These are phyloP conservation scores for Casaregolazyma lundiana DNA, from an alignment of 1,139 yeast species.

Conservation along the genomic window DNA sequence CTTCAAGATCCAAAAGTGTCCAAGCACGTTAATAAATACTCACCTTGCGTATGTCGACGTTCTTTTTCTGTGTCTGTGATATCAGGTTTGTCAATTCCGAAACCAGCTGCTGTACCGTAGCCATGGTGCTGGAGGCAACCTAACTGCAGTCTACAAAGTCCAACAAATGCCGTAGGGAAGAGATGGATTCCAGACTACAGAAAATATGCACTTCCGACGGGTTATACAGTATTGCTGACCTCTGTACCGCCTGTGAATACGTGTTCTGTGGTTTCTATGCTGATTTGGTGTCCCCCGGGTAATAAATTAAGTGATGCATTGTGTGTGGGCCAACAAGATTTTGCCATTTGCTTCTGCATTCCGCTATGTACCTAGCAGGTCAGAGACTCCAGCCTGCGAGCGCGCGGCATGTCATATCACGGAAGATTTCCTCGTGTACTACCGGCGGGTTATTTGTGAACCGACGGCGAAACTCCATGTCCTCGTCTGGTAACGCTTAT, in stretches of 20 bases:
- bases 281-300: neutral
- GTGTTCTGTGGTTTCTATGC: too few relatives aligned
- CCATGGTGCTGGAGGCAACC: too few relatives aligned
- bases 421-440: neutral
- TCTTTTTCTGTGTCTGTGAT: conserved; percentile 67
- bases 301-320: neutral
- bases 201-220: too few relatives aligned
- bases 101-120: conserved; percentile 24
- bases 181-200: too few relatives aligned
- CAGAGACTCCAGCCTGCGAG: neutral
- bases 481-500: neutral
- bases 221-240: too few relatives aligned
- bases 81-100: conserved; percentile 57
- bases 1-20: neutral
- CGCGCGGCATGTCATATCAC: neutral
- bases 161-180: too few relatives aligned
- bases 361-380: neutral
- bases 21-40: conserved; percentile 14
- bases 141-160: too few relatives aligned
- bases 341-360: neutral
- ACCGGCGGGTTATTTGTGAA: conserved; percentile 2
- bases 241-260: too few relatives aligned
- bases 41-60: conserved; percentile 55
- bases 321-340: neutral
- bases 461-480: conserved; percentile 10